Base-by-base conservation (phyloP, 2,329 filamentous ascomycete species). In the Aureobasidium mangrovei region DNA sequence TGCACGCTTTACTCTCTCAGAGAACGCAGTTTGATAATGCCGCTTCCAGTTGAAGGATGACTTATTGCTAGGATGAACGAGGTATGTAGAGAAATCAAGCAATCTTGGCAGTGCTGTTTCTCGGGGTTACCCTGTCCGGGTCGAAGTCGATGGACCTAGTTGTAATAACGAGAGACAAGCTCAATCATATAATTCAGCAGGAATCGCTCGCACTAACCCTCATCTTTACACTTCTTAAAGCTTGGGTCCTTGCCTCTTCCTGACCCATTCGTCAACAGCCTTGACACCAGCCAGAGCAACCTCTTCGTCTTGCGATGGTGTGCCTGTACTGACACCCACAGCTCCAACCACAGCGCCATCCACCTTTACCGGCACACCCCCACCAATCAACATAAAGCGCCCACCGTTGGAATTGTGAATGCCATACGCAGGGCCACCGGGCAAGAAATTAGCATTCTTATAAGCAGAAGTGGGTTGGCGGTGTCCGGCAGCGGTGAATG, bases 401-500 rank as follows among this genome's bases (percentile, higher is more conserved):
- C 77, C 77, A 9, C 73, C 73, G 62, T 81, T 80, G 27, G 66
- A 74, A 46, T 77, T 74, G 42, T 75, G 73, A 38, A 77, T 76
- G 12, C 77, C 75, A 58, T 73, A 80, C 0, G 74, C 77, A 1
- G 69, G 64, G 0, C 77, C 77, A 5, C 77, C 77, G 4, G 77
- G 77, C 68, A 74, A 73, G 29, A 55, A 48, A 24, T 79, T 77
- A 39, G 68, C 70, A 57, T 78, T 77, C 55, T 76, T 76, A 64
- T 80, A 81, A 2, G 70, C 67, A 26, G 72, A 71, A 0, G 77
- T 80, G 0, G 77, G 76, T 4, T 71, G 66, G 24, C 72, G 68
- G 64, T 80, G 78, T 12, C 78, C 78, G 1, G 77, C 76, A 3
- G 78, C 78, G 2, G 78, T 81, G 62, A 79, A 80, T 12, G 78